Evolutionary conservation across 306 rosid species (phyloP), one percentile per base, ranked within the genome.

Genomic region (Inga laurina): DNA sequence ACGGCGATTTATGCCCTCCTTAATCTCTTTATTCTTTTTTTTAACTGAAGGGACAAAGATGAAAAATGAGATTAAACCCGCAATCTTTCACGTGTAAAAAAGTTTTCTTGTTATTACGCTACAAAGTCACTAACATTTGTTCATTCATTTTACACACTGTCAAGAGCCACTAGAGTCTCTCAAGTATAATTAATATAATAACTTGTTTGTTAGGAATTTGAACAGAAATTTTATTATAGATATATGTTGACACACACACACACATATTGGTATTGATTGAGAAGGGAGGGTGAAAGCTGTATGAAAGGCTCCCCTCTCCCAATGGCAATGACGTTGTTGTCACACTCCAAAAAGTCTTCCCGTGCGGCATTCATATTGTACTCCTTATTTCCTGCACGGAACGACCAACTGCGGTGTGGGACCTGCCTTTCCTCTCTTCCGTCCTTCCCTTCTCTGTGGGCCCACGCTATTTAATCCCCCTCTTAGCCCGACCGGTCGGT

Each of bases 321-420:
- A 4, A 7, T 27, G 18, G 73, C 78, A 62, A 77, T 69, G 77
- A 67, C 74, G 76, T 79, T 79, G 69, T 73, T 82, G 88, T 74
- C 89, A 48, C 32, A 52, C 82, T 76, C 8, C 18, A 74, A 79
- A 79, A 82, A 81, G 78, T 83, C 24, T 16, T 6, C 70, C 72
- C 92, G 88, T 90, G 88, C 88, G 97, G 86, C 91, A 88, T 88
- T 89, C 85, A 88, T 90, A 15, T 67, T 35, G 45, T 18, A 7
- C 72, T 67, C 45, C 45, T 15, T 3, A 67, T 34, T 67, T 67
- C 24, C 1, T 13, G 43, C 44, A 16, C 21, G 2, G 5, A 35
- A 16, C 10, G 27, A 18, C 46, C 72, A 67, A 34, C 45, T 14
- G 9, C n/a, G 0, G 10, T 2, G 71, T 15, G 71, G 71, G 71